Evolutionary conservation across 108 stramenopile species (phyloP).

Genomic region (Stephanodiscus minutulus): DNA sequence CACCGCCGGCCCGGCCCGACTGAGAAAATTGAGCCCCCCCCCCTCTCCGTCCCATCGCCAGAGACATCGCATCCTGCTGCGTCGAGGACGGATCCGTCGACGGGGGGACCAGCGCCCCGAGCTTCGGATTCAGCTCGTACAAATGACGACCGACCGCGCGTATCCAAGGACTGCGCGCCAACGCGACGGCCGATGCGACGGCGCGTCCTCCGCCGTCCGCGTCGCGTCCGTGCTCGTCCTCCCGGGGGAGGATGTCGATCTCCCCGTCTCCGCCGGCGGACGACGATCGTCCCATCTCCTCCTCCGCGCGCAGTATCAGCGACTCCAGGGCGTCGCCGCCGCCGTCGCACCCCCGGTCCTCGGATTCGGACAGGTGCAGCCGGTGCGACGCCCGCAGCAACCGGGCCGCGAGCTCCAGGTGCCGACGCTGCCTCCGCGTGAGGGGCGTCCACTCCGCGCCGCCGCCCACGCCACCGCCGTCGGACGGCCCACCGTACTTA

Average conservation of each 20-base stretch:
- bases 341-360: slow-evolving; percentile 41
- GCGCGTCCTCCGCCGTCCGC: slow-evolving; percentile 10
- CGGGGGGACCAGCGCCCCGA: slow-evolving; percentile 11
- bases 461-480: slow-evolving; percentile 31
- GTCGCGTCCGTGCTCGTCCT: not conserved
- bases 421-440: slow-evolving; percentile 56
- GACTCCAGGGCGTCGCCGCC: slow-evolving; percentile 21
- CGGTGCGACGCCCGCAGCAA: slow-evolving; percentile 72
- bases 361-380: slow-evolving; percentile 54
- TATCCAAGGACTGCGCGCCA: slow-evolving; percentile 45
- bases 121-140: slow-evolving; percentile 47
- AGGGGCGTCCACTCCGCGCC: slow-evolving; percentile 44
- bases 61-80: slow-evolving; percentile 10
- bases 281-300: slow-evolving; percentile 14
- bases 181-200: slow-evolving; percentile 18
- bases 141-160: slow-evolving; percentile 41
- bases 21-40: not conserved
- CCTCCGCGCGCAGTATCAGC: slow-evolving; percentile 24
- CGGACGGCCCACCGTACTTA: slow-evolving; percentile 12
- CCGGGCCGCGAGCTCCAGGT: slow-evolving; percentile 68
- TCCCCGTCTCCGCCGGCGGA: slow-evolving; percentile 38
- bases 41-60: not conserved
- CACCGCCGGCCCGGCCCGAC: not conserved
- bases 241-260: slow-evolving; percentile 25
- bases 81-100: slow-evolving; percentile 7